A percentile compares a stretch with the other conserved stretches of the same genome.
Conservation (phyloP, 768 basidiomycete species). For the Leccinum subgranulosum region DNA sequence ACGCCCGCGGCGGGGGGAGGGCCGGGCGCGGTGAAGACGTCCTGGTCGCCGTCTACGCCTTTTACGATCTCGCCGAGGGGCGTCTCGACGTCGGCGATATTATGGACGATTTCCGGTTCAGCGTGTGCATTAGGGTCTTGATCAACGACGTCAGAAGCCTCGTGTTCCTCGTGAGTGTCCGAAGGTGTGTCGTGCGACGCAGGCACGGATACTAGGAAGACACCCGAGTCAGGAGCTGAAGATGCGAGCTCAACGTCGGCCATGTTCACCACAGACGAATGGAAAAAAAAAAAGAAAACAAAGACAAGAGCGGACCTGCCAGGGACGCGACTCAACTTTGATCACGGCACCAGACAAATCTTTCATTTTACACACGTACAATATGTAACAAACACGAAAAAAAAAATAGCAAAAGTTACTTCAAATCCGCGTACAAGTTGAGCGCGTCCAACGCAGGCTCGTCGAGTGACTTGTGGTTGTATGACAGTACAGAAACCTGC, state of each 20-base stretch:
- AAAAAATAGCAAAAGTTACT: conserved; percentile 15
- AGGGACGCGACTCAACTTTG: conserved; percentile 12
- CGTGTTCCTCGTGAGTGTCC: conserved; percentile 36
- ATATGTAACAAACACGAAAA: conserved; percentile 2
- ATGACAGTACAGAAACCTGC: conserved; percentile 76
- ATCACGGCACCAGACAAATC: conserved; percentile 7
- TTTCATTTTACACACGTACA: conserved; percentile 18
- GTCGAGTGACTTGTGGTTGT: conserved; percentile 75
- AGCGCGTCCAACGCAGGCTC: conserved; percentile 78
- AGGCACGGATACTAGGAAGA: conserved; percentile 19
- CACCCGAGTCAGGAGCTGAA: conserved; percentile 18
- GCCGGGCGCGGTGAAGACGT: conserved; percentile 16
- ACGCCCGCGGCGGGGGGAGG: conserved; percentile 16
- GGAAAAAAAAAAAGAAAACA: conserved; percentile 9
- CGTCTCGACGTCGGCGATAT: conserved; percentile 13
- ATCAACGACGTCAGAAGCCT: conserved; percentile 35
- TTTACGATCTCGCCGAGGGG: conserved; percentile 15
- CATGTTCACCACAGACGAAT: conserved; percentile 32
- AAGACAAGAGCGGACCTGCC: conserved; percentile 1
- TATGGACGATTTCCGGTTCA: conserved; percentile 19
- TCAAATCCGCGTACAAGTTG: conserved; percentile 57
- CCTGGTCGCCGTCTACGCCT: conserved; percentile 13
- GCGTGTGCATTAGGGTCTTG: conserved; percentile 22
- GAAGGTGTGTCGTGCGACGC: conserved; percentile 19
- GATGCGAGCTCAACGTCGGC: conserved; percentile 31